Base-by-base conservation (phyloP, 1,139 yeast genomes). In the Blastobotrys apis region DNA sequence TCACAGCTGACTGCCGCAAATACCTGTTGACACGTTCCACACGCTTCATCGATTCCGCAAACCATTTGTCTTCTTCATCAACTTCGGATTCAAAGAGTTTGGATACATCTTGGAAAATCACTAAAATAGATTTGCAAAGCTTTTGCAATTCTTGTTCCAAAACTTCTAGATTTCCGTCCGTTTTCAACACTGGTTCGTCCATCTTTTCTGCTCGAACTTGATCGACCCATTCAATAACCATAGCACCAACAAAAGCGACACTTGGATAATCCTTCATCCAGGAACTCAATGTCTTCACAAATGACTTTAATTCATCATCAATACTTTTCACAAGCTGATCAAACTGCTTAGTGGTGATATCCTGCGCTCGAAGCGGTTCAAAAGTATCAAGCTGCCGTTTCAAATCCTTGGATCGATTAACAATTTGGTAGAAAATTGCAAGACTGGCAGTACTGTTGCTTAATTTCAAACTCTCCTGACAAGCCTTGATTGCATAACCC, bases 21-120 rank as follows among this genome's bases (percentile, higher is more conserved):
- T 13, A n/a, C 30, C 20, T 30, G 30, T 32, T 20, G 23, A 15
- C 2, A 5, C 22, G 17, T 13, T 31, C 41, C n/a, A 32, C 35
- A 4, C 30, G 34, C 19, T 33, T 39, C 15, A 39, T 2, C 2
- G 38, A 20, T n/a, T 33, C 33, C 6, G 31, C 16, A 15, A 39
- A 33, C 43, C 43, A 39, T 15, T 39, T 33, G 26, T 33, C 23
- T 19, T 39, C 43, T 13, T 39, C 43, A 13, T n/a, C 29, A n/a
- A 33, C 33, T n/a, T 31, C 32, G 8, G 21, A 19, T 19, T 33
- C 26, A 26, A 33, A 13, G 60, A 68, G 66, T 22, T 63, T 63
- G 45, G 70, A 62, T 12, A 78, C 58, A 49, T 77, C 75, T 64
- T 88, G 97, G 52, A 84, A 75, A 0, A 83, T 73, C 34, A 88